Conservation (phyloP, 345 rosid species). For the Populus tremula region DNA sequence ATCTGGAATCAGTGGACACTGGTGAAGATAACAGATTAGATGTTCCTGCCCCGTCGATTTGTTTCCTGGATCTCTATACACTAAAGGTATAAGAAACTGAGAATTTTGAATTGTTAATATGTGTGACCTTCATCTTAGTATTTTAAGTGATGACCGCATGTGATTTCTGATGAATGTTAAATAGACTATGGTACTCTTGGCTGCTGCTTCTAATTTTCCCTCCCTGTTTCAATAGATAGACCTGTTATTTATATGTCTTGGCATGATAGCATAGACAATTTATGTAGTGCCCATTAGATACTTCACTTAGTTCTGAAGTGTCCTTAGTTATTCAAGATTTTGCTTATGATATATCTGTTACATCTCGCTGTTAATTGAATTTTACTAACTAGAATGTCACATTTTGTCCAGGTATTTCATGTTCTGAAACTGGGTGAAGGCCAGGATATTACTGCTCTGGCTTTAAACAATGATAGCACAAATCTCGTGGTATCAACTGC, state of each 20-base stretch:
- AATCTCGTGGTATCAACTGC: slow-evolving; percentile 90
- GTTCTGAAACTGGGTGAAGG: slow-evolving; percentile 61
- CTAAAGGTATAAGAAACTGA: slow-evolving; percentile 51
- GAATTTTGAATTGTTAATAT: too few species aligned
- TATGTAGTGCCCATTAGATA: background rate
- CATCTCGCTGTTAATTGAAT: background rate
- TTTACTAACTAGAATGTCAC: slow-evolving; percentile 9
- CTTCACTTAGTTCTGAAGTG: background rate
- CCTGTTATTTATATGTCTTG: background rate
- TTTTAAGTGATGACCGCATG: background rate
- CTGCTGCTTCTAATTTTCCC: background rate
- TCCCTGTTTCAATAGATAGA: background rate
- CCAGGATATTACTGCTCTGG: slow-evolving; percentile 82
- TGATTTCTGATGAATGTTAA: background rate
- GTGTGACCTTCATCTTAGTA: background rate
- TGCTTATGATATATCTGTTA: background rate
- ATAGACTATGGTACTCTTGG: background rate
- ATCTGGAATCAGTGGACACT: slow-evolving; percentile 36
- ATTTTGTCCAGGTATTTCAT: slow-evolving; percentile 64
- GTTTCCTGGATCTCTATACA: slow-evolving; percentile 77
- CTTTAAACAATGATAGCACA: slow-evolving; percentile 74
- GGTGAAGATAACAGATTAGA: slow-evolving; percentile 43
- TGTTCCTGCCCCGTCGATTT: slow-evolving; percentile 68
- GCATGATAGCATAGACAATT: background rate
- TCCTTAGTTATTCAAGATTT: background rate